Evolutionary conservation across 2,329 filamentous ascomycete species (phyloP).

Genomic region (Amauroascus niger): DNA sequence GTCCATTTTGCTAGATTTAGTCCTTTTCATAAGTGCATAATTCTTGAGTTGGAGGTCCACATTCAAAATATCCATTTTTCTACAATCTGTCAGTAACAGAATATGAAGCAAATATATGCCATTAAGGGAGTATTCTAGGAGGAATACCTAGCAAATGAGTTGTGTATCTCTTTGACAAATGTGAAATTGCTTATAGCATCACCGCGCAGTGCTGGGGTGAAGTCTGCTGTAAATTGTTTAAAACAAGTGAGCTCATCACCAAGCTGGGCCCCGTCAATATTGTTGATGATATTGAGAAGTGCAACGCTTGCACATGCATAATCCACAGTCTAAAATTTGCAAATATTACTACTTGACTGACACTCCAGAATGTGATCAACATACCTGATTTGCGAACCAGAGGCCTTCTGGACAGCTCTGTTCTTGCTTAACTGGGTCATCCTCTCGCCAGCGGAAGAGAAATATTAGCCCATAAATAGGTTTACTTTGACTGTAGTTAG

Average conservation of each 20-base stretch:
- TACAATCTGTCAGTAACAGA: conserved; percentile 23
- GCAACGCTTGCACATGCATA: conserved; percentile 92
- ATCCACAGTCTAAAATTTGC: conserved; percentile 51
- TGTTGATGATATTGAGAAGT: conserved; percentile 88
- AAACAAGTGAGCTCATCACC: conserved; percentile 63
- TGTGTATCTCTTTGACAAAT: conserved; percentile 73
- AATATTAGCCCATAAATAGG: conserved; percentile 83
- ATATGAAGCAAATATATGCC: not conserved
- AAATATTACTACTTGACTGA: conserved; percentile 1
- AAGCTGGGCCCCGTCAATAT: conserved; percentile 56
- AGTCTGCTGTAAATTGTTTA: conserved; percentile 57
- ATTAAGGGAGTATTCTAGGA: no score
- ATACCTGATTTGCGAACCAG: conserved; percentile 90
- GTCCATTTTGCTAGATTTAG: conserved; percentile 28
- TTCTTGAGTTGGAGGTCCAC: conserved; percentile 55
- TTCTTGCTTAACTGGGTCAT: conserved; percentile 44
- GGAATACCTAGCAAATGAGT: conserved; percentile 67
- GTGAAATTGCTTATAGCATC: conserved; percentile 63
- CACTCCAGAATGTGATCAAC: conserved; percentile 14
- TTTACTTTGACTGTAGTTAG: conserved; percentile 40
- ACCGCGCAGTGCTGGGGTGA: conserved; percentile 65
- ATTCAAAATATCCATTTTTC: conserved; percentile 66
- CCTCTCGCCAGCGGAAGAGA: conserved; percentile 62
- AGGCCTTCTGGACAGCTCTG: conserved; percentile 53
- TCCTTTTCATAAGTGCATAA: conserved; percentile 33